Evolutionary conservation across 495 filamentous ascomycete genomes (phyloP), one percentile per base, ranked within the genome.

Genomic region (Hypoxylon intermedium): DNA sequence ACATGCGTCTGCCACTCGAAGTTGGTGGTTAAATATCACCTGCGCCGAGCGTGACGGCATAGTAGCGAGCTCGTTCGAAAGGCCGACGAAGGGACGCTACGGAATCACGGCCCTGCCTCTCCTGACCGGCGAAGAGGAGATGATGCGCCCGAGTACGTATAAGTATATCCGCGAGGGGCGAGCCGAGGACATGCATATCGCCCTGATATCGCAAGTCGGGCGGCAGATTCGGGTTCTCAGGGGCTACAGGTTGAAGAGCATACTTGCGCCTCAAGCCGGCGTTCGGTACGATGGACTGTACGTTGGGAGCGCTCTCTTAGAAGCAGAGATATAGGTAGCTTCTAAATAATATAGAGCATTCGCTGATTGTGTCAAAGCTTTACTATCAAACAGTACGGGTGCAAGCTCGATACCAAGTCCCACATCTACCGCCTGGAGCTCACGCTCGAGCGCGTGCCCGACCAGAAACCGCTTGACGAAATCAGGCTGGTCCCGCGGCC

Each of bases 211-310:
- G 2, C 64, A 73, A 20, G 71, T 70, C 7, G 78, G 78, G 1
- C 68, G 69, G 7, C 60, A 71, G n/a, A 67, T 83, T 13, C 73
- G 77, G 6, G 58, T 83, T 5, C 51, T 83, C 23, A 57, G 81
- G 38, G 76, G 79, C 0, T 63, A 74, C 36, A 43, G 46, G 20
- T 57, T 83, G n/a, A 72, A 67, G 51, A 79, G 78, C 38, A 62
- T 68, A 24, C 72, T 77, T 16, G 78, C 79, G 1, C 81, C 81
- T 5, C 24, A 46, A 21, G 77, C 68, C 1, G 81, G 81, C 2
- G 53, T 83, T 5, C 67, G 81, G 42, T 81, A 81, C 34, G 81
- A 83, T 58, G 81, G 81, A 43, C 48, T 80, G 78, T 83, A 69
- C 47, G 75, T 74, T 26, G 24, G n/a, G n/a, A n/a, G n/a, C n/a